Evolutionary conservation across 2,329 filamentous ascomycete genomes (phyloP).

Genomic region (Pseudogymnoascus sp.): DNA sequence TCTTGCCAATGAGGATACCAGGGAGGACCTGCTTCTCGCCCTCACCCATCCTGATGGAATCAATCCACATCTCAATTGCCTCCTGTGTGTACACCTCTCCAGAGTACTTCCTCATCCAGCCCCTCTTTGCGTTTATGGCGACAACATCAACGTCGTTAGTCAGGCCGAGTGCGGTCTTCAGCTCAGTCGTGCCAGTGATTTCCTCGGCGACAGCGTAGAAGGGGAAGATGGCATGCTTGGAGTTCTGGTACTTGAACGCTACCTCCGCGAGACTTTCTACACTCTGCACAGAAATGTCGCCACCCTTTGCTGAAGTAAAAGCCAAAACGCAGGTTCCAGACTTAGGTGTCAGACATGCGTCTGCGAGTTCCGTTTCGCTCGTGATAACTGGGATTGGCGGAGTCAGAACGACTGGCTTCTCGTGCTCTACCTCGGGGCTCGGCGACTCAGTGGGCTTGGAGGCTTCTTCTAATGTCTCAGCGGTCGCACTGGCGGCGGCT

Average conservation of each 20-base stretch:
- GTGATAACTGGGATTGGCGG: constrained; percentile 59
- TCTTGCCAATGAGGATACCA: constrained; percentile 36
- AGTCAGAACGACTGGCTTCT: constrained; percentile 35
- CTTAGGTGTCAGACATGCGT: constrained; percentile 65
- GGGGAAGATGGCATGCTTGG: constrained; percentile 65
- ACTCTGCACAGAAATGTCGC: constrained; percentile 38
- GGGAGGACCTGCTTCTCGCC: constrained; percentile 70
- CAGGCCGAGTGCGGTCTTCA: constrained; percentile 57
- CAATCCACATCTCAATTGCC: constrained; percentile 76
- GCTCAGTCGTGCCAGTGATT: constrained; percentile 45
- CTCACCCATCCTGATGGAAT: constrained; percentile 84
- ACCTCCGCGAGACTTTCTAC: constrained; percentile 62
- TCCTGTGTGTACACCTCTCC: constrained; percentile 42
- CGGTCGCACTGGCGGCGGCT: constrained; percentile 38
- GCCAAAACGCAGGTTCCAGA: constrained; percentile 78
- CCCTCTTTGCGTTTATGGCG: constrained; percentile 74
- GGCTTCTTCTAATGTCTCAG: constrained; percentile 39
- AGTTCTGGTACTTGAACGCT: constrained; percentile 62
- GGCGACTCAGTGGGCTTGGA: constrained; percentile 42
- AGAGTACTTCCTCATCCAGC: constrained; percentile 72
- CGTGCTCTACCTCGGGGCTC: constrained; percentile 27
- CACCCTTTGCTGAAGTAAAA: constrained; percentile 46
- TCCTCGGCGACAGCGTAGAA: constrained; percentile 65
- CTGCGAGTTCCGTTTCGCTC: constrained; percentile 53
- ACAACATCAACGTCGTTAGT: constrained; percentile 58